Base-by-base conservation (phyloP, 805 yeast species). In the Sugiyamaella smithiae region DNA sequence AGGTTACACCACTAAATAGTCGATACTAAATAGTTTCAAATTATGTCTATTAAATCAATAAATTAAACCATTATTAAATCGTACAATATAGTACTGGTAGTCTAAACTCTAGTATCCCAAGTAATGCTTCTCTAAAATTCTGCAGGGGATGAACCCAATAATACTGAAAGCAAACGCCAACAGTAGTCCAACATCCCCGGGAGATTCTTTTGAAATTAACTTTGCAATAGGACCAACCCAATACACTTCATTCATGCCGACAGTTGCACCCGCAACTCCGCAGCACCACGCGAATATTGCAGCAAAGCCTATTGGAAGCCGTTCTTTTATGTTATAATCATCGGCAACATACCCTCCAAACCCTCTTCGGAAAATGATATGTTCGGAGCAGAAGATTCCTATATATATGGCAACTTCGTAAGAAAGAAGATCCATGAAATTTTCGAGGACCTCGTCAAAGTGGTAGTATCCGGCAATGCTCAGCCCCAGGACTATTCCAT, bases 401-500 rank as follows among this genome's bases (percentile, higher is more conserved):
- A 78, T 80, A 69, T 88, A 88, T 61, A 88, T 84, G 51, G 93
- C 85, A 63, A 88, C 75, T 76, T 88, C 88, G 74, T 88, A 89
- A 57, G 85, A 89, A 67, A 89, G 87, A 66, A 88, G 71, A 70
- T 85, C 81, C 96, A 88, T 87, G 71, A 88, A 88, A 69, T 85
- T 80, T 50, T 77, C 75, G 84, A 88, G 84, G 60, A 85, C 88
- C 2, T 65, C 59, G 47, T 73, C 78, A 67, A 89, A 87, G 52
- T 75, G 66, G 73, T 84, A 84, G 71, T 82, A 84, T 43, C 85
- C 95, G 44, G 95, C 93, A 57, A 88, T 88, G 63, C 91, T 79
- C 60, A 88, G 82, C 43, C 88, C 96, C 66, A 89, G 75, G 25
- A 90, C 81, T 44, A 80, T 77, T 55, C 75, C 79, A 68, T 86